These are phyloP conservation scores for Isoetes taiwanensis DNA, from an alignment of 75 land plant species.

Conservation along the genomic window DNA sequence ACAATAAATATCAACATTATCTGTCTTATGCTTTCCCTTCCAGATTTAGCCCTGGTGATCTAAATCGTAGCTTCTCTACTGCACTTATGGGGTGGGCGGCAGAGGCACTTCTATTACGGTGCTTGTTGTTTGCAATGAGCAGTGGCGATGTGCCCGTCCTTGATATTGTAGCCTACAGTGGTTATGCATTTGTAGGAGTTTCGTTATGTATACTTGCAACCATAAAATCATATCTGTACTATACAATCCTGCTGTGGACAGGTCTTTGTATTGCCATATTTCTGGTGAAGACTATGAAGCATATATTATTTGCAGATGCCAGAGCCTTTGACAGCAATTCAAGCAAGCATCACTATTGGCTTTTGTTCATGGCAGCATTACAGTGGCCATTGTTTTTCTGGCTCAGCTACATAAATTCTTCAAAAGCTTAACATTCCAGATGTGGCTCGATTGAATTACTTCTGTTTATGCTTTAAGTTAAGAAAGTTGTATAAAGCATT, in stretches of 20 bases:
- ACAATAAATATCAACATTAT: too few relatives aligned
- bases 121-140: conserved; percentile 27
- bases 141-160: conserved; percentile 49
- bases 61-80: conserved; percentile 34
- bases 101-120: conserved; percentile 32
- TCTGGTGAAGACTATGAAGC: conserved; percentile 64
- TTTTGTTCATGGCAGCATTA: conserved; percentile 45
- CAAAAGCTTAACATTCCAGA: too few relatives aligned
- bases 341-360: conserved; percentile 54
- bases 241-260: conserved; percentile 31
- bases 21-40: too few relatives aligned
- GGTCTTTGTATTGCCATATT: conserved; percentile 57
- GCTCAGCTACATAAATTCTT: conserved; percentile 32
- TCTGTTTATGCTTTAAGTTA: too few relatives aligned
- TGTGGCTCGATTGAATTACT: too few relatives aligned
- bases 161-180: conserved; percentile 49
- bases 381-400: conserved; percentile 65
- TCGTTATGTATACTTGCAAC: conserved; percentile 32
- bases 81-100: conserved; percentile 48
- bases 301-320: conserved; percentile 43
- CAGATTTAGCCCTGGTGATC: conserved; percentile 60
- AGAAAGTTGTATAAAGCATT: too few relatives aligned
- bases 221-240: conserved; percentile 32
- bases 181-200: conserved; percentile 42
- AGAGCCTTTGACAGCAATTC: conserved; percentile 60